Conservation (phyloP, 345 rosid species). For the Eucalyptus decipiens region DNA sequence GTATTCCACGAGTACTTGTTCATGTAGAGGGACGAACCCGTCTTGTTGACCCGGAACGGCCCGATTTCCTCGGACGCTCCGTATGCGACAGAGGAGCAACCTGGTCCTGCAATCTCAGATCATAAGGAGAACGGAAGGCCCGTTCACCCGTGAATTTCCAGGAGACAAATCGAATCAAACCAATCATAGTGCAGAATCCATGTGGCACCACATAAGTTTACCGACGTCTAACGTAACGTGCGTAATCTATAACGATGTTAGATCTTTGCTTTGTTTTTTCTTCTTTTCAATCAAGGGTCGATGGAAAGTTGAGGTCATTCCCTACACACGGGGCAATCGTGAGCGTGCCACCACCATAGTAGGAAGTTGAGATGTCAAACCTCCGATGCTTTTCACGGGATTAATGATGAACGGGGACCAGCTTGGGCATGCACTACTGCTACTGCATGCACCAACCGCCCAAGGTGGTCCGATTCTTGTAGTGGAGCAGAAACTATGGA, state of each 20-base stretch:
- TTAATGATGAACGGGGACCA: background rate
- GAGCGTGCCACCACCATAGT: background rate
- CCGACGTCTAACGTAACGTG: background rate
- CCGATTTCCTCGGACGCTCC: constrained; percentile 99
- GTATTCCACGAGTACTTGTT: constrained; percentile 67
- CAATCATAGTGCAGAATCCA: background rate
- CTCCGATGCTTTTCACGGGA: background rate
- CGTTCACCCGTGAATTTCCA: background rate
- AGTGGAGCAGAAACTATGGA: background rate
- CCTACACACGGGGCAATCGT: background rate
- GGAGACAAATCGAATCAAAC: background rate
- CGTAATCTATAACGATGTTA: background rate
- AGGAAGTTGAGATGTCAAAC: background rate
- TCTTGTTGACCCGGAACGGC: constrained; percentile 69
- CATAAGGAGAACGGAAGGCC: background rate
- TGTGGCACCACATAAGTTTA: background rate
- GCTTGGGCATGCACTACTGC: background rate
- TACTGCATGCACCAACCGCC: background rate
- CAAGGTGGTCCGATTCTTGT: background rate
- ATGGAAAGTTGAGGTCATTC: background rate
- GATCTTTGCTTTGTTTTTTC: background rate
- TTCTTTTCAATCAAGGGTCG: background rate
- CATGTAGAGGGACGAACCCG: constrained; percentile 47
- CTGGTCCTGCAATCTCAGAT: constrained; percentile 60
- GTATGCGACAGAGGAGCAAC: constrained; percentile 92